Base-by-base conservation (phyloP, 2,329 filamentous ascomycete genomes). In the Corniculantispora saksenae region DNA sequence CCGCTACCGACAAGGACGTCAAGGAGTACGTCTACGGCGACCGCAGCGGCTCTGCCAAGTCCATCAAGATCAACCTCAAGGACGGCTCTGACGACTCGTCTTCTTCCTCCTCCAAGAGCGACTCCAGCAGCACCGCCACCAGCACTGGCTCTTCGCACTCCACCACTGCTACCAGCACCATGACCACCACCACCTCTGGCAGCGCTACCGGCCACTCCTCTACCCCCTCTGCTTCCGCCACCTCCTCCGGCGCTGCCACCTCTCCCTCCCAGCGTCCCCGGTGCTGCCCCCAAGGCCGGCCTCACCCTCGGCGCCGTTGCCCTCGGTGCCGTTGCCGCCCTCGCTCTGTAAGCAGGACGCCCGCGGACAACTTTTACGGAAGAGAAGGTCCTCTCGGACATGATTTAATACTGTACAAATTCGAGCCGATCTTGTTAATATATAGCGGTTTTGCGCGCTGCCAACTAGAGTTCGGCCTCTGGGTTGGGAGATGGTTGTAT, bases 11-110 rank as follows among this genome's bases (percentile, higher is more conserved):
- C 70, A 70, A 71, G 51, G 76, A 77, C 62, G 81, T 82, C 68
- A 82, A 79, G 72, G 76, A 83, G 77, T 88, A 88, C 79, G 71
- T 78, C 66, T 88, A 82, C 71, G 72, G 74, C 23, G 84, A 84
- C 76, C 74, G 79, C 67, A 77, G 77, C 66, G 85, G 85, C 70
- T 79, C 73, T 64, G 83, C 77, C 75, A 66, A 80, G 70, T 83
- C 80, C 79, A 86, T 87, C 79, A 75, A 82, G 70, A 77, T 87
- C 61, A 72, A 63, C 47, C 61, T 59, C 56, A 32, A 61, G 9
- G 65, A 63, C 50, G 56, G 61, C 48, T 79, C 76, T 60, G 72
- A 77, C 66, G 73, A 71, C 68, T 67, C 68, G 55, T 67, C 66
- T 15, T 62, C 68, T 54, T 67, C 66, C 3, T 69, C 68, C 35